Evolutionary conservation across 306 rosid genomes (phyloP).

Genomic region (Dryas alaskensis): DNA sequence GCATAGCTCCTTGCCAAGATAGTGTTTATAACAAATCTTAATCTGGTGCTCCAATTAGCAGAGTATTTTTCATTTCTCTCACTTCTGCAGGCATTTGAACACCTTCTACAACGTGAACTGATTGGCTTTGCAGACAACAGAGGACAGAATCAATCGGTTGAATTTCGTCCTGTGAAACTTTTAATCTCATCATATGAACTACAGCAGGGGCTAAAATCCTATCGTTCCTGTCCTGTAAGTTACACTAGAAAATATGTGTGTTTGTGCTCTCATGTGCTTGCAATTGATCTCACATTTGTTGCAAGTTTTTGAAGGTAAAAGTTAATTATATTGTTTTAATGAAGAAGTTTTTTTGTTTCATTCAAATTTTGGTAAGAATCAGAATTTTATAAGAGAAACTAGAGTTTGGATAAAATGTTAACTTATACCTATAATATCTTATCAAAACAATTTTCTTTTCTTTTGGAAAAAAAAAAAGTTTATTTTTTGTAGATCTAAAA

Average conservation of each 20-base stretch:
- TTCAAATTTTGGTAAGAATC: too few relatives aligned
- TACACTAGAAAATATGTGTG: neutral
- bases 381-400: too few relatives aligned
- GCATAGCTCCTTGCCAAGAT: slow-evolving; percentile 22
- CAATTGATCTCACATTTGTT: neutral
- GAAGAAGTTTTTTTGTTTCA: too few relatives aligned
- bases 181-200: slow-evolving; percentile 57
- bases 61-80: slow-evolving; percentile 1
- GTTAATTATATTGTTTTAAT: too few relatives aligned
- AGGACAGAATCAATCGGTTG: slow-evolving; percentile 61
- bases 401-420: too few relatives aligned
- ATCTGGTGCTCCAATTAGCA: neutral
- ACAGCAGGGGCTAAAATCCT: slow-evolving; percentile 62
- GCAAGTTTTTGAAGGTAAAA: neutral
- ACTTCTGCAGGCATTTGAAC: slow-evolving; percentile 84
- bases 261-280: slow-evolving; percentile 4
- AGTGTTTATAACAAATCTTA: slow-evolving; percentile 11
- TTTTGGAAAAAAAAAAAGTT: too few relatives aligned
- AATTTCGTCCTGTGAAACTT: slow-evolving; percentile 77
- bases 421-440: too few relatives aligned
- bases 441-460: too few relatives aligned
- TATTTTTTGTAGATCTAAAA: neutral
- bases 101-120: slow-evolving; percentile 68
- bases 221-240: slow-evolving; percentile 79
- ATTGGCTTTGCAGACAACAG: slow-evolving; percentile 72